A percentile compares a stretch with the other conserved stretches of the same genome.
These are phyloP conservation scores for Chalciporus piperatus DNA, from an alignment of 768 basidiomycete genomes.

Conservation along the genomic window DNA sequence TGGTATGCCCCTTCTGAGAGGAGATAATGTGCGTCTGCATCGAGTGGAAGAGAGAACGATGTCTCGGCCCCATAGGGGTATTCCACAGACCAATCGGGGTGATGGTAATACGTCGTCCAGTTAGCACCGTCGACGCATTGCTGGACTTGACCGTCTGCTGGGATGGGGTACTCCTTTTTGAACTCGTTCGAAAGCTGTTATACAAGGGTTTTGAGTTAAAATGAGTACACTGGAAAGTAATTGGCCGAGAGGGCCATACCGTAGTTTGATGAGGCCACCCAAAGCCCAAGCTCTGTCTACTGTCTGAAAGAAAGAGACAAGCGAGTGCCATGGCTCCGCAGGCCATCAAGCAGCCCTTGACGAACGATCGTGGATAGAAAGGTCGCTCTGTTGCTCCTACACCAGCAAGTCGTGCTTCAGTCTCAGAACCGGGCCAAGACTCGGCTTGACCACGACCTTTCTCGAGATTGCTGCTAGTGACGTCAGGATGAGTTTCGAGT, in stretches of 20 bases:
- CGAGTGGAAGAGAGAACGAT: constrained; percentile 28
- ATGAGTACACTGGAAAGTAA: no score
- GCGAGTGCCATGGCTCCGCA: constrained; percentile 5
- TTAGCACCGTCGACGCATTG: constrained; percentile 18
- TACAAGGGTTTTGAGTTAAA: no score
- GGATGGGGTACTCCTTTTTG: not conserved
- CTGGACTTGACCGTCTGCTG: constrained; percentile 1
- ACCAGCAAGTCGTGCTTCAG: not conserved
- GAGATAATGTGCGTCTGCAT: constrained; percentile 30
- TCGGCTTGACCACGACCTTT: constrained; percentile 13
- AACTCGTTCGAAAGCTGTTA: constrained; percentile 7
- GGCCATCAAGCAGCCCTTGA: constrained; percentile 10
- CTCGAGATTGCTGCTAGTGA: constrained; percentile 10
- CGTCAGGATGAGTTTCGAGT: constrained; percentile 3
- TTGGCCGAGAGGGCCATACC: constrained; percentile 1
- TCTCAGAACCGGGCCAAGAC: not conserved
- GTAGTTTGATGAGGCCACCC: not conserved
- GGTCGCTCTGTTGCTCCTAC: not conserved
- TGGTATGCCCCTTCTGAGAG: constrained; percentile 29
- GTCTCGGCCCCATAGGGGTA: constrained; percentile 26
- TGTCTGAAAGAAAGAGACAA: constrained; percentile 14
- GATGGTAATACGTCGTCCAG: constrained; percentile 25
- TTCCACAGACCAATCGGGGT: constrained; percentile 20
- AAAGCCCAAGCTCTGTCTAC: not conserved
- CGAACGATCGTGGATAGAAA: not conserved